Conservation (phyloP, 2,329 filamentous ascomycete species). For the Clonostachys byssicola region DNA sequence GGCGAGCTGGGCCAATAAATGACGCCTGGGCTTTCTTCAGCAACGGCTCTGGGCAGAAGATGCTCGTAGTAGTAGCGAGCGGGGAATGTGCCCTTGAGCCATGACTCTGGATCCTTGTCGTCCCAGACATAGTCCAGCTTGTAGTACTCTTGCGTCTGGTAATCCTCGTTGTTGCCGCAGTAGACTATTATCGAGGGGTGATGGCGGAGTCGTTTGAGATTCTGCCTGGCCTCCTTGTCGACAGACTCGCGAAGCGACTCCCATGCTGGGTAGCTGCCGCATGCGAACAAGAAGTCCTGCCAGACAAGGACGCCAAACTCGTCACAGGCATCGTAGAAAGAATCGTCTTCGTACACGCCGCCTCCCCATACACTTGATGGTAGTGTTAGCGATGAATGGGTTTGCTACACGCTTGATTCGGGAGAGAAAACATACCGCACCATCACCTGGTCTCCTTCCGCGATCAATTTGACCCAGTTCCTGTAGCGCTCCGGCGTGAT, state of each 20-base stretch:
- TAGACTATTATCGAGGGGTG: slow-evolving; percentile 70
- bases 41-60: slow-evolving; percentile 60
- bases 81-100: slow-evolving; percentile 72
- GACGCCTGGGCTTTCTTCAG: slow-evolving; percentile 54
- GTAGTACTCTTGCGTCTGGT: slow-evolving; percentile 67
- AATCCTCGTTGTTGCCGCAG: slow-evolving; percentile 77
- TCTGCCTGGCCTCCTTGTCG: slow-evolving; percentile 53
- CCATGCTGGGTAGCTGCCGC: slow-evolving; percentile 59
- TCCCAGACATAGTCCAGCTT: slow-evolving; percentile 67
- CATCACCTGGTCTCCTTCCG: slow-evolving; percentile 71
- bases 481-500: slow-evolving; percentile 58
- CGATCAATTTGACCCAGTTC: slow-evolving; percentile 66
- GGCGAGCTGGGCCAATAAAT: slow-evolving; percentile 70
- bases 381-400: not conserved
- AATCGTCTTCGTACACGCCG: slow-evolving; percentile 52
- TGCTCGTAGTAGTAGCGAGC: slow-evolving; percentile 77
- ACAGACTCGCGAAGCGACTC: slow-evolving; percentile 53
- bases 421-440: slow-evolving; percentile 43
- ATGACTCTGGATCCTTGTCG: slow-evolving; percentile 72
- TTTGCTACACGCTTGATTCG: not conserved
- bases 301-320: slow-evolving; percentile 64
- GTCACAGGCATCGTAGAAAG: slow-evolving; percentile 64
- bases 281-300: slow-evolving; percentile 70
- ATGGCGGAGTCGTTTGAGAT: slow-evolving; percentile 51
- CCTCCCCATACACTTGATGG: not conserved